Evolutionary conservation across 2,329 filamentous ascomycete genomes (phyloP).

Genomic region (Diplodia scrobiculata): DNA sequence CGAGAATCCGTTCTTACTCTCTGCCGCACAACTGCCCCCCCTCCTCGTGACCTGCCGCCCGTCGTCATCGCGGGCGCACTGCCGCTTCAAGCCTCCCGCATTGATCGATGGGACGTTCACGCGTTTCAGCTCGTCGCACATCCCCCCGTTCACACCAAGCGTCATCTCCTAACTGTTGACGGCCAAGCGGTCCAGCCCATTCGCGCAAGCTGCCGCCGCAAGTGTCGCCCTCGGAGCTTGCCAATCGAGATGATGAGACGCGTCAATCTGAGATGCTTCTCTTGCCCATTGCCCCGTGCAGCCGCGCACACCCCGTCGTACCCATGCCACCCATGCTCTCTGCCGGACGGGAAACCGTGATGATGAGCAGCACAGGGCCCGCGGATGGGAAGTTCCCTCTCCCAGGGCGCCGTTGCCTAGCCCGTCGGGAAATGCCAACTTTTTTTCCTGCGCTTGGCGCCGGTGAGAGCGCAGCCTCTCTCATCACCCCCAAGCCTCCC

Average conservation of each 20-base stretch:
- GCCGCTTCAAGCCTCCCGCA: conserved; percentile 19
- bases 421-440: not conserved
- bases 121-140: conserved; percentile 15
- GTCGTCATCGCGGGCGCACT: conserved; percentile 20
- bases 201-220: not conserved
- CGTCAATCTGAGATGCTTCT: conserved; percentile 22
- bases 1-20: not conserved
- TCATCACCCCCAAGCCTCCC: conserved; percentile 1
- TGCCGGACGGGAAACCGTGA: no score
- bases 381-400: not conserved
- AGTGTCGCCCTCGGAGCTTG: conserved; percentile 8
- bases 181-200: not conserved
- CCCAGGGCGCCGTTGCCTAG: not conserved
- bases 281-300: not conserved
- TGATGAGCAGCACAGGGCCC: not conserved
- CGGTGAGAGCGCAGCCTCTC: not conserved
- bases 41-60: conserved; percentile 15
- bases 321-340: not conserved
- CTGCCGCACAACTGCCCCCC: not conserved
- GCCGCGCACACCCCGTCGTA: conserved; percentile 1
- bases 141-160: not conserved
- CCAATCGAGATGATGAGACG: conserved; percentile 25
- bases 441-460: not conserved
- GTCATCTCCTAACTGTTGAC: not conserved
- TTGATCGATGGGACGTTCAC: not conserved